Percentiles rank a stretch among this genome's conserved stretches.
These are phyloP conservation scores for Fagus crenata DNA, from an alignment of 306 rosid genomes.

Conservation along the genomic window DNA sequence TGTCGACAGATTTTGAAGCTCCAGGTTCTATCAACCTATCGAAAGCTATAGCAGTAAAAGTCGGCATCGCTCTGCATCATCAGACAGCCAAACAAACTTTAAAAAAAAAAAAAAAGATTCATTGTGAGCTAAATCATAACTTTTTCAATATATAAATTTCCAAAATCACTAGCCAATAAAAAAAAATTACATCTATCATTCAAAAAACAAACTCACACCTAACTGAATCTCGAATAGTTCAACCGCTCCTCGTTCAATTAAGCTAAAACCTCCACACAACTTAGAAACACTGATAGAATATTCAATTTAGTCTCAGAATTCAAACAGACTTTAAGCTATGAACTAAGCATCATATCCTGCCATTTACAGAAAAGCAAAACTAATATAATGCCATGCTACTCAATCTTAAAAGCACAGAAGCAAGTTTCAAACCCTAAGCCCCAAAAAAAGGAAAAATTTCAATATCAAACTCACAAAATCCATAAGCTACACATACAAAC, in stretches of 20 bases:
- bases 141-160: not conserved
- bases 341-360: not conserved
- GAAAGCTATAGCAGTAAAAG: constrained; percentile 75
- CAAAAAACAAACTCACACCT: not conserved
- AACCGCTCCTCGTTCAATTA: not conserved
- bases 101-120: constrained; percentile 3
- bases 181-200: not conserved
- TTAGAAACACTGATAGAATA: not conserved
- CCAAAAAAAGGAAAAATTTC: not conserved
- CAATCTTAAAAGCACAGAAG: not conserved
- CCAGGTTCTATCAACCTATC: constrained; percentile 87
- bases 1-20: constrained; percentile 62
- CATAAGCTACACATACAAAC: not conserved
- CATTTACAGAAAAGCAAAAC: not conserved
- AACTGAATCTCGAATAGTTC: not conserved
- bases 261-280: not conserved
- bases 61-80: constrained; percentile 72
- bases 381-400: not conserved
- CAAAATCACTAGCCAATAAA: not conserved
- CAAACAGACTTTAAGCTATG: not conserved
- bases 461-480: not conserved
- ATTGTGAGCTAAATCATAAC: too few species aligned
- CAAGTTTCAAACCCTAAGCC: not conserved
- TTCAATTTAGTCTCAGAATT: not conserved
- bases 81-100: constrained; percentile 24